A percentile compares a stretch with the other conserved stretches of the same genome.
phyloP scores from a whole-genome alignment of 2,329 filamentous ascomycete species.

The Aureobasidium namibiae region DNA sequence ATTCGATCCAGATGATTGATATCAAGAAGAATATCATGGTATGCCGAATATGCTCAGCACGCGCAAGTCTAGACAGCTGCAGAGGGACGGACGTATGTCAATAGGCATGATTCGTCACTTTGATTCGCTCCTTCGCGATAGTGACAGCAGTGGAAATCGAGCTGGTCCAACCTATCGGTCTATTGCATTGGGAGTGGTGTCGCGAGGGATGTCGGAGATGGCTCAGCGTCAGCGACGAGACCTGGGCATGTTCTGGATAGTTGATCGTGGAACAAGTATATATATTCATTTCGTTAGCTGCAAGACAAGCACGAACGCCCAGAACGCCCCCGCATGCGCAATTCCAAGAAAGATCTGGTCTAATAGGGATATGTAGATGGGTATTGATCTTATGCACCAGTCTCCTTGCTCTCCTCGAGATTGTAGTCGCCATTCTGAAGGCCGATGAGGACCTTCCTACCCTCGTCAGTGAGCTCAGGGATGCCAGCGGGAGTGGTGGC shows the following conservation, averaged over 20 bases:
- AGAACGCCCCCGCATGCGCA: slow-evolving; percentile 5
- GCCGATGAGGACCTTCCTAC: slow-evolving; percentile 48
- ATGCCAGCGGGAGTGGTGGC: slow-evolving; percentile 51
- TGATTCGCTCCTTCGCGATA: background rate
- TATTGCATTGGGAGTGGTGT: background rate
- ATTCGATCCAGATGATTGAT: no score
- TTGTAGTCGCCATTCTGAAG: slow-evolving; percentile 46
- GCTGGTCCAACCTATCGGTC: no score
- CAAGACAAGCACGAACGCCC: slow-evolving; percentile 1
- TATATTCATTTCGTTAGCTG: background rate
- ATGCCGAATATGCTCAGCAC: no score
- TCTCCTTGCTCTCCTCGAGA: slow-evolving; percentile 38
- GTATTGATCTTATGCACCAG: slow-evolving; percentile 23
- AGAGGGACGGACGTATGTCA: no score
- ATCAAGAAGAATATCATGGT: no score
- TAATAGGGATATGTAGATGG: background rate
- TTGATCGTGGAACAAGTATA: background rate
- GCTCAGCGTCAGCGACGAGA: background rate
- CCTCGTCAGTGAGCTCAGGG: slow-evolving; percentile 56
- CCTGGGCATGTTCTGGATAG: background rate
- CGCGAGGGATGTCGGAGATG: background rate
- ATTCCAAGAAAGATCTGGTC: slow-evolving; percentile 2
- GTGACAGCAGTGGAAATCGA: background rate
- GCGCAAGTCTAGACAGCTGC: no score
- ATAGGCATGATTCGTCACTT: no score